These are phyloP conservation scores for Fusarium mexicanum DNA, from an alignment of 2,329 filamentous ascomycete genomes.

Conservation along the genomic window DNA sequence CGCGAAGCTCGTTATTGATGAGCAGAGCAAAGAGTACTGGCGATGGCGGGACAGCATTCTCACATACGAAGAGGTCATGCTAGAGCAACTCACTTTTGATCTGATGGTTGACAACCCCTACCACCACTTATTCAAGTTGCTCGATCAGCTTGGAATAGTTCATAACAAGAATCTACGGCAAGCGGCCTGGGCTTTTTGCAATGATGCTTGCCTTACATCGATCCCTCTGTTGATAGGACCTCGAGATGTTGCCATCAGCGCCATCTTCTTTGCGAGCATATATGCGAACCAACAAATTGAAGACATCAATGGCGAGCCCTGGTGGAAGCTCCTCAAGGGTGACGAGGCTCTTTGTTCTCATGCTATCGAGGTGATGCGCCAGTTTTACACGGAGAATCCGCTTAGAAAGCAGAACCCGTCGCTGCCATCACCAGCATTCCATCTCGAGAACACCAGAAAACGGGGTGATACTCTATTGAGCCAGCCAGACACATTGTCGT, in stretches of 20 bases:
- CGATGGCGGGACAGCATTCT: slow-evolving; percentile 95
- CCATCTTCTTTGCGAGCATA: slow-evolving; percentile 86
- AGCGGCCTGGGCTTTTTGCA: slow-evolving; percentile 92
- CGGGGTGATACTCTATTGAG: slow-evolving; percentile 55
- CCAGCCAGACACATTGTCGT: slow-evolving; percentile 57
- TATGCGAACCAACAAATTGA: slow-evolving; percentile 80
- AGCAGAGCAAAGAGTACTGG: slow-evolving; percentile 99
- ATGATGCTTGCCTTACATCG: slow-evolving; percentile 86
- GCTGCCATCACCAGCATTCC: slow-evolving; percentile 64
- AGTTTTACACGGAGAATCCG: slow-evolving; percentile 73
- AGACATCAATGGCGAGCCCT: slow-evolving; percentile 78
- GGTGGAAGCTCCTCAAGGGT: slow-evolving; percentile 86
- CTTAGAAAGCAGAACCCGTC: slow-evolving; percentile 65
- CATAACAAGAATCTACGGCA: slow-evolving; percentile 86
- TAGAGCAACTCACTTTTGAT: slow-evolving; percentile 94
- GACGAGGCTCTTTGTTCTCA: slow-evolving; percentile 74
- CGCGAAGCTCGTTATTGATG: slow-evolving; percentile 86
- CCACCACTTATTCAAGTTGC: slow-evolving; percentile 81
- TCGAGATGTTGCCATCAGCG: slow-evolving; percentile 82
- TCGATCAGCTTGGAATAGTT: slow-evolving; percentile 76
- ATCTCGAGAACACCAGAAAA: slow-evolving; percentile 65
- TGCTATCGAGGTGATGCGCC: slow-evolving; percentile 80
- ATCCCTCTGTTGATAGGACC: slow-evolving; percentile 84
- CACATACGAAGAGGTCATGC: slow-evolving; percentile 89
- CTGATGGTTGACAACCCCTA: slow-evolving; percentile 91